These are phyloP conservation scores for Coemansia sp. DNA, from an alignment of 192 early-diverging fungal genomes.

Conservation along the genomic window DNA sequence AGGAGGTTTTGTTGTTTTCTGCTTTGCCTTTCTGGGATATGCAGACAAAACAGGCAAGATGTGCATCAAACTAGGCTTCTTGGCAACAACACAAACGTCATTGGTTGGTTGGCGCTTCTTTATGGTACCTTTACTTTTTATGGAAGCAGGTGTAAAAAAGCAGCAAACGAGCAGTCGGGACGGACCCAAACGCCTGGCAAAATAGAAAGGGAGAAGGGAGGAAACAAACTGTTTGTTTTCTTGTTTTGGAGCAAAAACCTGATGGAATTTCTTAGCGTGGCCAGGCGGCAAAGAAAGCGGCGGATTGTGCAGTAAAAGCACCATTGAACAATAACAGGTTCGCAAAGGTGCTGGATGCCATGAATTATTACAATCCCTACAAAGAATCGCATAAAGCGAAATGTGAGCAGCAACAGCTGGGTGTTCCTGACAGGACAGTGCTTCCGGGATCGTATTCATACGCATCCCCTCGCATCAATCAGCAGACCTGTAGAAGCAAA, in stretches of 20 bases:
- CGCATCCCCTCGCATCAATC: conserved; percentile 1
- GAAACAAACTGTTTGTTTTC: not conserved
- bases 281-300: not conserved
- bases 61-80: not conserved
- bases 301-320: not conserved
- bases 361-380: not conserved
- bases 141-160: not conserved
- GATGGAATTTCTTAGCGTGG: too few relatives aligned
- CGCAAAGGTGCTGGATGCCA: not conserved
- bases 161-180: not conserved
- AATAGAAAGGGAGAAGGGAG: not conserved
- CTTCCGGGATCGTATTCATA: conserved; percentile 9
- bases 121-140: not conserved
- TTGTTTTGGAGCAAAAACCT: not conserved
- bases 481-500: conserved; percentile 2
- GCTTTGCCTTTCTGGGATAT: not conserved
- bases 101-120: not conserved
- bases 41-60: conserved; percentile 1
- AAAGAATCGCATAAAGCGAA: not conserved
- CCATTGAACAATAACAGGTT: not conserved
- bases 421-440: not conserved
- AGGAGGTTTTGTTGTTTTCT: not conserved
- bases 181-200: not conserved
- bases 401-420: not conserved
- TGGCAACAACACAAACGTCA: not conserved